Evolutionary conservation across 140 eudicot genomes (phyloP).

Genomic region (Ambrosia hybrid): DNA sequence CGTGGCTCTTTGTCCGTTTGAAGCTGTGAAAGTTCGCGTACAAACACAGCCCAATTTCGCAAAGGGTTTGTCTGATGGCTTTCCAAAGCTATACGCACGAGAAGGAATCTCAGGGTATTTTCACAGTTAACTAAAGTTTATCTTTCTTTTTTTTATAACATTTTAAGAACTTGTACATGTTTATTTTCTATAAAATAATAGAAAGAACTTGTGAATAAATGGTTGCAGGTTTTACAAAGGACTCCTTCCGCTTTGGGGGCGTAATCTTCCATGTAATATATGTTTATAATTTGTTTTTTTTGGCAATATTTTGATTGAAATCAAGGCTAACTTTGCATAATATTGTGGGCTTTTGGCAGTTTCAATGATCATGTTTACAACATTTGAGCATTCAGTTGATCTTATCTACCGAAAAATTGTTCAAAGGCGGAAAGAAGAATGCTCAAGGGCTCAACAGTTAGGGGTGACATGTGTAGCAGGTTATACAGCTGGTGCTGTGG

Average conservation of each 20-base stretch:
- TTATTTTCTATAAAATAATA: constrained; percentile 2
- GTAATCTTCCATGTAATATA: constrained; percentile 87
- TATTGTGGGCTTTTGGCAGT: constrained; percentile 43
- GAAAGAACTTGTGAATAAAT: constrained; percentile 6
- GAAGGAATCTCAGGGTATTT: constrained; percentile 79
- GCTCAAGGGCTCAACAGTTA: constrained; percentile 70
- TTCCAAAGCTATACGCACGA: constrained; percentile 68
- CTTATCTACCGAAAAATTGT: constrained; percentile 51
- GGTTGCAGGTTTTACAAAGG: constrained; percentile 88
- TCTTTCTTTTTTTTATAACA: not conserved
- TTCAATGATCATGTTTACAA: constrained; percentile 87
- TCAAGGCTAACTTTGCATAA: not conserved
- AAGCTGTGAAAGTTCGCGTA: constrained; percentile 86
- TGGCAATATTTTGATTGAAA: not conserved
- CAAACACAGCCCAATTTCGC: constrained; percentile 81
- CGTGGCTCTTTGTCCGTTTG: constrained; percentile 89
- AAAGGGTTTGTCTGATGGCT: constrained; percentile 86
- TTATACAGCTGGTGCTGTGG: constrained; percentile 88
- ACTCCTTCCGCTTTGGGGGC: constrained; percentile 96
- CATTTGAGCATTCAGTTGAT: constrained; percentile 93
- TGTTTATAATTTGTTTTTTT: not conserved
- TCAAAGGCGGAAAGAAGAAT: constrained; percentile 64
- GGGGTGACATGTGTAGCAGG: constrained; percentile 84
- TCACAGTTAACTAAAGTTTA: not conserved
- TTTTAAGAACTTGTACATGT: not conserved